These are phyloP conservation scores for Drosera spatulata DNA, from an alignment of 179 eudicot genomes.

Conservation along the genomic window DNA sequence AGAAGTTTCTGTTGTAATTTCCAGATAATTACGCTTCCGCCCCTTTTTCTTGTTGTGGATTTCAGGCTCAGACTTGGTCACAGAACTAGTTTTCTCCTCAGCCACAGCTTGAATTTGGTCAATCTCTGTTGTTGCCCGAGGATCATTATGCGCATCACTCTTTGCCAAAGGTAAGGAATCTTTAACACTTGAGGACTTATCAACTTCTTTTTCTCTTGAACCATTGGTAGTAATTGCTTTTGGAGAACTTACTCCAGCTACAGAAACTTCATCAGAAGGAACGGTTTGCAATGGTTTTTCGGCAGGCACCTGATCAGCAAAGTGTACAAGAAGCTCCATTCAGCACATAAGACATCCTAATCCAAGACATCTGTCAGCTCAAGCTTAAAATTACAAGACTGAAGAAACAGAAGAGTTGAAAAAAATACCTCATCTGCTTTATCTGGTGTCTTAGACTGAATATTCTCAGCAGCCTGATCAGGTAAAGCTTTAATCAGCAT, in stretches of 20 bases:
- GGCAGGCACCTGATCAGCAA: slow-evolving; percentile 26
- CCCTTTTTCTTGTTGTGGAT: slow-evolving; percentile 28
- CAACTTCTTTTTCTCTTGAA: slow-evolving; percentile 22
- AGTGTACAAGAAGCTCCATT: not conserved
- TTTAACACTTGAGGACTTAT: slow-evolving; percentile 18
- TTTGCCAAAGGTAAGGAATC: slow-evolving; percentile 22
- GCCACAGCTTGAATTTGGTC: slow-evolving; percentile 21
- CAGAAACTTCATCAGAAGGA: slow-evolving; percentile 28
- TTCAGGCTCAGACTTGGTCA: slow-evolving; percentile 21
- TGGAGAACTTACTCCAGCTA: slow-evolving; percentile 21
- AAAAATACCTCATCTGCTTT: slow-evolving; percentile 7
- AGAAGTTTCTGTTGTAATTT: slow-evolving; percentile 24
- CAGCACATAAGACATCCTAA: not conserved
- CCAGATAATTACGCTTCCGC: slow-evolving; percentile 21
- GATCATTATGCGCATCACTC: slow-evolving; percentile 12
- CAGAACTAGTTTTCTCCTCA: slow-evolving; percentile 5
- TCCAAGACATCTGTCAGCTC: not conserved
- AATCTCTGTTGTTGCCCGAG: slow-evolving; percentile 16
- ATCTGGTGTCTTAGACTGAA: slow-evolving; percentile 18
- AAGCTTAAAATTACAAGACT: not conserved
- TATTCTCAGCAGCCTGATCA: slow-evolving; percentile 29
- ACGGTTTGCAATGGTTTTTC: slow-evolving; percentile 26
- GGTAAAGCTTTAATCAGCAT: slow-evolving; percentile 4
- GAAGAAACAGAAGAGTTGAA: not conserved
- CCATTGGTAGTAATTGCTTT: slow-evolving; percentile 59